A percentile compares a stretch with the other conserved stretches of the same genome.
These are phyloP conservation scores for Penicillium goetzii DNA, from an alignment of 495 filamentous ascomycete genomes.

Conservation along the genomic window DNA sequence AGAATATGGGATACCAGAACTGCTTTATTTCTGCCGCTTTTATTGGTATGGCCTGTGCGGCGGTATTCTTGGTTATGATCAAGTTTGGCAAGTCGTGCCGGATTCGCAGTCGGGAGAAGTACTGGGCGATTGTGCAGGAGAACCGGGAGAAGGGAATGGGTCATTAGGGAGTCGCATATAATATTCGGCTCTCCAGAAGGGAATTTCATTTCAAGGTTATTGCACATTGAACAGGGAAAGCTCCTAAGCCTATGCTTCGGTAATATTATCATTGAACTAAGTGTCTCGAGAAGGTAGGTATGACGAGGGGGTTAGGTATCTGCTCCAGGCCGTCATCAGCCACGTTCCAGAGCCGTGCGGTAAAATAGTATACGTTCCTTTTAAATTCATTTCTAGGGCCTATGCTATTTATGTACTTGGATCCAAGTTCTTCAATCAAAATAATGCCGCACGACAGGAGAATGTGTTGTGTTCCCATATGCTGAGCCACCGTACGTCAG, in stretches of 20 bases:
- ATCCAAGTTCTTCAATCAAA: not conserved
- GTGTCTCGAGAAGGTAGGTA: no score
- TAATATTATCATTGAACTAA: not conserved
- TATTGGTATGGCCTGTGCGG: slow-evolving; percentile 57
- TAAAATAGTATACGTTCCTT: no score
- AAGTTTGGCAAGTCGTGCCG: slow-evolving; percentile 54
- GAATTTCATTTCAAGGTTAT: no score
- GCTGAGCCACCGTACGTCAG: not conserved
- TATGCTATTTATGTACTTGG: no score
- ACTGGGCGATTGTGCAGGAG: slow-evolving; percentile 46
- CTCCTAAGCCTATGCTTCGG: no score
- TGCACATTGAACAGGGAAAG: not conserved
- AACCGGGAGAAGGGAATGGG: slow-evolving; percentile 48
- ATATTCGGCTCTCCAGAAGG: no score
- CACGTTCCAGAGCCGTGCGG: no score
- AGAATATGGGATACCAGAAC: slow-evolving; percentile 62
- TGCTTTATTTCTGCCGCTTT: slow-evolving; percentile 67
- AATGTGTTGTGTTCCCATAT: not conserved
- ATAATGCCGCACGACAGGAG: not conserved
- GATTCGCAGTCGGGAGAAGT: slow-evolving; percentile 43
- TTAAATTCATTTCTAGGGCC: no score
- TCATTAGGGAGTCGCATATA: slow-evolving; percentile 24
- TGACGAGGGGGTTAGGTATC: no score
- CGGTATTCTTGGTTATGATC: slow-evolving; percentile 59
- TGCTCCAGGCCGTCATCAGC: no score